Evolutionary conservation across 176 grass and related monocot genomes (phyloP).

Genomic region (bread wheat (Triticum aestivum)): IWGSC_CS_RefSeq_v2.1 NC_057811.1:50179191-50179690

Average conservation of each 20-base stretch:
- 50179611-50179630: not conserved
- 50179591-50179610: not conserved
- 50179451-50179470: not conserved
- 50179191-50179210: too few species aligned
- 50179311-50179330: not conserved
- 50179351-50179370: not conserved
- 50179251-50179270: too few species aligned
- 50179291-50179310: too few species aligned
- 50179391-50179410: not conserved
- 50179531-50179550: not conserved
- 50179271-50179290: too few species aligned
- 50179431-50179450: not conserved
- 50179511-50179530: not conserved
- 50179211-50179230: too few species aligned
- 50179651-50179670: conserved; percentile 89
- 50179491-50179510: not conserved
- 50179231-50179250: too few species aligned
- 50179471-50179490: not conserved
- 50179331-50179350: not conserved
- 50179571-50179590: not conserved
- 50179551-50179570: not conserved
- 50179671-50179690: conserved; percentile 87
- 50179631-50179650: conserved; percentile 47
- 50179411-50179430: not conserved
- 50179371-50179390: not conserved